Percentiles rank a stretch among this genome's conserved stretches.
Evolutionary conservation across 441 rosid species (phyloP).

Genomic region (Eutrema salsugineum): DNA sequence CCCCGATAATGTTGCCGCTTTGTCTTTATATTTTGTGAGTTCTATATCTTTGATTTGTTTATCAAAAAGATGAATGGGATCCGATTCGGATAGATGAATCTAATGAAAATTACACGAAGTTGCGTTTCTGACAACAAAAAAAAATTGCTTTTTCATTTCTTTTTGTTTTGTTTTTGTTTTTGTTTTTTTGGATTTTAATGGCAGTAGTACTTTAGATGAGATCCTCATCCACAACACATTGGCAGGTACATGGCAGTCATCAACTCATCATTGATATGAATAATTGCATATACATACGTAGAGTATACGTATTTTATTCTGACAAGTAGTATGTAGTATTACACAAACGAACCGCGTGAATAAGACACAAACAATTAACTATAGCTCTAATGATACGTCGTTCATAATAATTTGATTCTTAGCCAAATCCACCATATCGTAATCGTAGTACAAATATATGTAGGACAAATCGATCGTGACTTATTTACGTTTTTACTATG

Average conservation of each 20-base stretch:
- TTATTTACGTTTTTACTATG: background rate
- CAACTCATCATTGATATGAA: background rate
- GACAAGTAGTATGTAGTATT: background rate
- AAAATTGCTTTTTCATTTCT: no score
- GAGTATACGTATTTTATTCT: background rate
- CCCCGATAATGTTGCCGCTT: conserved; percentile 4
- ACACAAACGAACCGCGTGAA: background rate
- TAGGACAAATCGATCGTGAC: background rate
- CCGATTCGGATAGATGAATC: background rate
- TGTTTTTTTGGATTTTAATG: no score
- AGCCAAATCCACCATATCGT: background rate
- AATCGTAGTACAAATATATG: background rate
- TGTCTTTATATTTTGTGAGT: background rate
- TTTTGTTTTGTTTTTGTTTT: no score
- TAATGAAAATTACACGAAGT: background rate
- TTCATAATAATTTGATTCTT: background rate
- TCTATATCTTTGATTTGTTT: no score
- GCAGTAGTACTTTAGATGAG: no score
- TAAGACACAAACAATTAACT: background rate
- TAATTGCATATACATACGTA: background rate
- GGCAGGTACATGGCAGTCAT: conserved; percentile 11
- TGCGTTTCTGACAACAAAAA: no score
- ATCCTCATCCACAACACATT: conserved; percentile 18
- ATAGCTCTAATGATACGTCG: background rate
- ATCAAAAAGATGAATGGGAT: background rate